These are phyloP conservation scores for Verticillium dahliae DNA, from an alignment of 2,329 filamentous ascomycete species.

Conservation along the genomic window DNA sequence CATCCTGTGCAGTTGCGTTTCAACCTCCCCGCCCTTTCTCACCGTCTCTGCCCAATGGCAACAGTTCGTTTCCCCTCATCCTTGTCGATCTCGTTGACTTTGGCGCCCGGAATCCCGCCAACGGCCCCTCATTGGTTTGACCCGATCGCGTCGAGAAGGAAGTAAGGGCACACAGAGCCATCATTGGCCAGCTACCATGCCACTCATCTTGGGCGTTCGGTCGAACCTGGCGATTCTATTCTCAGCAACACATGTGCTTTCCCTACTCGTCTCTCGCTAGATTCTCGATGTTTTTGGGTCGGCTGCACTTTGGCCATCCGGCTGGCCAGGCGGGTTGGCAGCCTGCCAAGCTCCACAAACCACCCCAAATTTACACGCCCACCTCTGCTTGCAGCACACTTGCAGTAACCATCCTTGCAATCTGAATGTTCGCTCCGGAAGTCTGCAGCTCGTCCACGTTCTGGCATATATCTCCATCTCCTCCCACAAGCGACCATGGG, in stretches of 20 bases:
- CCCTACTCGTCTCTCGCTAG: neutral
- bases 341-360: neutral
- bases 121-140: neutral
- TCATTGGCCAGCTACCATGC: neutral
- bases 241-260: neutral
- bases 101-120: slow-evolving; percentile 5
- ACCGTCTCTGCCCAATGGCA: neutral
- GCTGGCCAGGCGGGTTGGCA: neutral
- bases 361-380: neutral
- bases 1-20: neutral
- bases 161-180: neutral
- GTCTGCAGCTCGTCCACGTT: neutral
- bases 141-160: neutral
- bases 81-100: neutral
- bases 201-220: slow-evolving; percentile 1
- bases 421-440: neutral
- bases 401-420: neutral
- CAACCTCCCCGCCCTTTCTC: neutral
- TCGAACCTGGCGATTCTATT: neutral
- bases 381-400: neutral
- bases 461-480: neutral
- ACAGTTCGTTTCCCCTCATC: neutral
- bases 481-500: neutral
- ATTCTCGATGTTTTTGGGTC: neutral
- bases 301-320: neutral